Percentiles rank a stretch among this genome's conserved stretches.
phyloP scores from a whole-genome alignment of 345 rosid genomes.

The Arabidopsis thaliana region TAIR10.1 NC_003075.7:11180001-11180500 shows the following conservation, averaged over 20 bases:
- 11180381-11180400: conserved; percentile 1
- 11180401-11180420: conserved; percentile 10
- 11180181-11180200: conserved; percentile 54
- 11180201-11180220: conserved; percentile 41
- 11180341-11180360: conserved; percentile 15
- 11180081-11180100: conserved; percentile 45
- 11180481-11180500: conserved; percentile 87
- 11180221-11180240: conserved; percentile 35
- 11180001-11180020: not conserved
- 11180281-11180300: conserved; percentile 26
- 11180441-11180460: conserved; percentile 58
- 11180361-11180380: conserved; percentile 28
- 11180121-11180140: conserved; percentile 64
- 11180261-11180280: not conserved
- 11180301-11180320: not conserved
- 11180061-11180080: conserved; percentile 40
- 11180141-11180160: conserved; percentile 56
- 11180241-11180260: not conserved
- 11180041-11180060: conserved; percentile 20
- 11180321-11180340: conserved; percentile 27
- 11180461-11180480: conserved; percentile 84
- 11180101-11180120: conserved; percentile 60
- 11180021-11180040: conserved; percentile 32
- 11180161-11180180: conserved; percentile 63
- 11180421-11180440: conserved; percentile 42